Base-by-base conservation (phyloP, 2,329 filamentous ascomycete species). In the Septoria petroselini region DNA sequence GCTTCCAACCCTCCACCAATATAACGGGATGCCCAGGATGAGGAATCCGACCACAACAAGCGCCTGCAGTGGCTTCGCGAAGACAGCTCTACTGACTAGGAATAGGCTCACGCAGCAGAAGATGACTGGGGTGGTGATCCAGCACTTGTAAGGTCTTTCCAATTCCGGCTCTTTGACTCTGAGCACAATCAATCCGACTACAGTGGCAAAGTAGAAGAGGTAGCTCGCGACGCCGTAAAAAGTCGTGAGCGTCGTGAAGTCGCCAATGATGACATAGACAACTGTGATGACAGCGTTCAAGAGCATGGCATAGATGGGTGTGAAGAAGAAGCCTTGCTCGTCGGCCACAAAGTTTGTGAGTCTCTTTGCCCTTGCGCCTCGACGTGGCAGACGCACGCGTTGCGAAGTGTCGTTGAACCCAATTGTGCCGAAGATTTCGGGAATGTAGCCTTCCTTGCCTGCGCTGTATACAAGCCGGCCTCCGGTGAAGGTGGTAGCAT, bases 91-190 rank as follows among this genome's bases (percentile, higher is more conserved):
- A 64, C 84, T 91, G 34, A 98, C 79, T 58, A 98, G 70, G 66
- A 98, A 98, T 58, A 98, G 70, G 67, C 88, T 95, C 31, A 98
- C 93, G 65, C 93, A 98, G 78, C 93, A 98, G 68, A 98, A 98
- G 49, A 96, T 91, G 58, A 98, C 91, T 8, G 93, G 93, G 2
- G 93, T 98, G 1, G 85, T 86, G 64, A 98, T 95, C 93, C 91
- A 98, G 2, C 91, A 95, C 68, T 83, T 85, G 71, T 98, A 98
- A 0, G 93, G 91, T 19, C 93, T 75, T 68, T 96, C 90, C 38
- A 98, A 78, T 55, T 84, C 77, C 3, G 93, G 93, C 69, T 98
- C 93, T 55, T 80, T 81, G 23, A 97, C 88, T 23, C 93, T 80
- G 54, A 98, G 76, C 44, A 98, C 81, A 55, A 98, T 96, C 41